These are phyloP conservation scores for Microbotryum lychnidis-dioicae DNA, from an alignment of 1,284 basidiomycete species.

Conservation along the genomic window DNA sequence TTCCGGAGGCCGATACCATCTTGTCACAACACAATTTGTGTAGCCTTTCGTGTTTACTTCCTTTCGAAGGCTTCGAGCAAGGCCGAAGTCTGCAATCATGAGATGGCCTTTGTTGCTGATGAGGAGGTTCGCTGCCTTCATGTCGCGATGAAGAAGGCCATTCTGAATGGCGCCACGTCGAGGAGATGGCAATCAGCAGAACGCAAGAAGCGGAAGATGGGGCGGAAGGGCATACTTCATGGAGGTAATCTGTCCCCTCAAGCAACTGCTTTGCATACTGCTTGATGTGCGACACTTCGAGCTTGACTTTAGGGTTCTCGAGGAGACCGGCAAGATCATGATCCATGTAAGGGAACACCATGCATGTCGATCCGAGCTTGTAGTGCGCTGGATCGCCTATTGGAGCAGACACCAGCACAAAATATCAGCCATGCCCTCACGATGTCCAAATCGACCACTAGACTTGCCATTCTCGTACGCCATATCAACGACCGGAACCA, in stretches of 20 bases:
- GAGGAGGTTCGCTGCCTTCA: conserved; percentile 96
- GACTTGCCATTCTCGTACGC: conserved; percentile 50
- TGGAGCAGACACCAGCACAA: conserved; percentile 7
- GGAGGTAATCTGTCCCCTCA: conserved; percentile 91
- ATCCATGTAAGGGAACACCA: conserved; percentile 99
- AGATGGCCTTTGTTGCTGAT: conserved; percentile 77
- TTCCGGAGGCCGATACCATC: conserved; percentile 97
- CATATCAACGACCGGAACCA: conserved; percentile 88
- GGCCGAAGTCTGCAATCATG: conserved; percentile 92
- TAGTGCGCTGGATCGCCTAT: conserved; percentile 40
- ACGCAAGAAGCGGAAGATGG: conserved; percentile 6
- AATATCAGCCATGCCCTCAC: conserved; percentile 38
- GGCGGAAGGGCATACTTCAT: conserved; percentile 53
- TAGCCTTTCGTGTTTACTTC: conserved; percentile 48
- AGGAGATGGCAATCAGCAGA: conserved; percentile 14
- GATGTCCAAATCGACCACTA: conserved; percentile 42
- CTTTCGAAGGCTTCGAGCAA: conserved; percentile 56
- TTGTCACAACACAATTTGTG: conserved; percentile 96
- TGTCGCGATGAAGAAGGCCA: conserved; percentile 90
- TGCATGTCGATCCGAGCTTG: conserved; percentile 61
- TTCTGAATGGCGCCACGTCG: conserved; percentile 52
- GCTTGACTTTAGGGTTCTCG: conserved; percentile 75
- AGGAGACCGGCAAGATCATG: conserved; percentile 93
- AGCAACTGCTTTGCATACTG: conserved; percentile 91
- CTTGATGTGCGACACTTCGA: conserved; percentile 60